Evolutionary conservation across 108 stramenopile species (phyloP), one percentile per base, ranked within the genome.

Genomic region (Discostella pseudostelligera): DNA sequence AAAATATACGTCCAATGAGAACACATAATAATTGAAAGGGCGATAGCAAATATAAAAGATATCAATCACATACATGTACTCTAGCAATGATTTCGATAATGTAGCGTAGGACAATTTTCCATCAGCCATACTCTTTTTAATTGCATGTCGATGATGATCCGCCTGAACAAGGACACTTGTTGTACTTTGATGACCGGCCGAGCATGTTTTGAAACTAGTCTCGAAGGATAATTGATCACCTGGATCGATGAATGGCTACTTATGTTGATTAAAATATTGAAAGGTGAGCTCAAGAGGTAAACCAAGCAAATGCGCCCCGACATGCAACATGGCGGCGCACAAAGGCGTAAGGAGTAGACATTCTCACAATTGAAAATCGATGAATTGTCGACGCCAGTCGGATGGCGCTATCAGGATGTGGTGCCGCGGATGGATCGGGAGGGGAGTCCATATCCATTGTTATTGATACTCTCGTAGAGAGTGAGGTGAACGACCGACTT

Each of bases 381-480:
- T 93, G 87, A 36, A 93, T 84, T 9, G 84, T 85, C 35, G 86
- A 87, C 10, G 89, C 84, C 65, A 93, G 49, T 22, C 92, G 88
- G 36, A 93, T 87, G 65, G 80, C 73, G 12, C 86, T 81, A 49
- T 90, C 87, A 36, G 92, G 92, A 47, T 93, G 92, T 25, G 72
- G 45, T n/a, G 72, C 67, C 25, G 67, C 55, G 32, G 72, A 79
- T 35, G 56, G n/a, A 53, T 77, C 76, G 32, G 32, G 32, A 32
- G 5, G 32, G 5, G 32, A 32, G 32, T 32, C 32, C 32, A 32
- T 32, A 4, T 3, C 32, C 32, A 32, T 3, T n/a, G n/a, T n/a
- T n/a, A n/a, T n/a, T n/a, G n/a, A n/a, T n/a, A n/a, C n/a, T n/a
- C n/a, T n/a, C n/a, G n/a, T n/a, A n/a, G n/a, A n/a, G n/a, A n/a